These are phyloP conservation scores for Magnolia changhungtana DNA, from an alignment of 164 flowering plant species.

Conservation along the genomic window DNA sequence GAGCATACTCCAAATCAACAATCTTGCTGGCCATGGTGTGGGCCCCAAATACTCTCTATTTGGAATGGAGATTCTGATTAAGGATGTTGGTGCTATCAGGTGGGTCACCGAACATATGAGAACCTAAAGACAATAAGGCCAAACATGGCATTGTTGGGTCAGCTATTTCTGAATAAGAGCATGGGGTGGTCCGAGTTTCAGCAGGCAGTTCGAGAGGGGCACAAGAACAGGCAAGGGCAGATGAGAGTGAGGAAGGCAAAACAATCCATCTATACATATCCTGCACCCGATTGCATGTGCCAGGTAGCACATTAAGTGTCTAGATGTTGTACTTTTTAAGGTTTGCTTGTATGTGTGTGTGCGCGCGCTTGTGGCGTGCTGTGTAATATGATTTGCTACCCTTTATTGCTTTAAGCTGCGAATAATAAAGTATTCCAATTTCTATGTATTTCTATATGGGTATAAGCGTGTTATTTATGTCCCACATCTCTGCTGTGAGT, in stretches of 20 bases:
- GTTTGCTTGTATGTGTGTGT: background rate
- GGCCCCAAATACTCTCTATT: background rate
- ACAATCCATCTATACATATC: slow-evolving; percentile 91
- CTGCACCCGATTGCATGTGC: slow-evolving; percentile 98
- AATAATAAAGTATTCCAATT: background rate
- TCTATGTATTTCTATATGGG: no score
- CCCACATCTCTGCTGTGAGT: background rate
- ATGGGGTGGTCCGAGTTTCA: slow-evolving; percentile 77
- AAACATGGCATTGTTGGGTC: slow-evolving; percentile 87
- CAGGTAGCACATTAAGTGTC: slow-evolving; percentile 15
- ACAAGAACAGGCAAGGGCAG: slow-evolving; percentile 75
- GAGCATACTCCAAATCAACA: no score
- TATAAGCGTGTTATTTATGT: no score
- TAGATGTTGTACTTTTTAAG: slow-evolving; percentile 1
- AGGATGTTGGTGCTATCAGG: slow-evolving; percentile 33
- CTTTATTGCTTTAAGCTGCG: background rate
- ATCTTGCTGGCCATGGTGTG: no score
- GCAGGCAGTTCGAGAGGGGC: slow-evolving; percentile 69
- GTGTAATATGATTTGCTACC: background rate
- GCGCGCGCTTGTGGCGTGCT: background rate
- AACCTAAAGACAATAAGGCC: slow-evolving; percentile 89
- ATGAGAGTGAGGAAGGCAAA: slow-evolving; percentile 58
- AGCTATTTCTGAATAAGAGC: slow-evolving; percentile 82
- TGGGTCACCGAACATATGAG: slow-evolving; percentile 80
- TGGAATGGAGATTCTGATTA: background rate